phyloP scores from a whole-genome alignment of 2,329 filamentous ascomycete species.

The Aspergillus oerlinghausenensis region DNA sequence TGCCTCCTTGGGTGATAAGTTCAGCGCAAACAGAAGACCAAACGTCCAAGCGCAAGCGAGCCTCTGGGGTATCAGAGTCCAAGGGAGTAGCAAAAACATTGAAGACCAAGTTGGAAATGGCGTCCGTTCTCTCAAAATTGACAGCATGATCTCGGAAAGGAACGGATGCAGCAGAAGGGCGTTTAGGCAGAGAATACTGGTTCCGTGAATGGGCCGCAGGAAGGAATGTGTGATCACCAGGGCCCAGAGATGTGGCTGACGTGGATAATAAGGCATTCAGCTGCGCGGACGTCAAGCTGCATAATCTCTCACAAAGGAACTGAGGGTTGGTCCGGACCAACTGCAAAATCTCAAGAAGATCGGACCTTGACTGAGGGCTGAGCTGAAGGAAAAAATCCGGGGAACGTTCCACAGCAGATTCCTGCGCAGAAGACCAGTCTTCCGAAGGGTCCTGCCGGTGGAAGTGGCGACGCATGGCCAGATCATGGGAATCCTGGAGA shows the following conservation, averaged over 20 bases:
- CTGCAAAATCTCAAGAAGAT: conserved; percentile 73
- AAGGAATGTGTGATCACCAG: conserved; percentile 76
- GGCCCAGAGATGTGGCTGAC: conserved; percentile 73
- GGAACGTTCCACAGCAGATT: conserved; percentile 32
- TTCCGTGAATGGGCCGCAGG: conserved; percentile 54
- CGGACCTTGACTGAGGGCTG: conserved; percentile 67
- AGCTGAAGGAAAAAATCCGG: conserved; percentile 57
- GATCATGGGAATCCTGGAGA: conserved; percentile 40
- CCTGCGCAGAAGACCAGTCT: conserved; percentile 30
- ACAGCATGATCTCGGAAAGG: conserved; percentile 76
- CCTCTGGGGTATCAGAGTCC: conserved; percentile 75
- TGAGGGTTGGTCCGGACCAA: conserved; percentile 81
- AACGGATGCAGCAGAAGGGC: conserved; percentile 44
- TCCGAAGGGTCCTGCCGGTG: conserved; percentile 33
- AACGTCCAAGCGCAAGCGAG: conserved; percentile 71
- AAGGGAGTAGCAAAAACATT: conserved; percentile 85
- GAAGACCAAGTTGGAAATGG: conserved; percentile 77
- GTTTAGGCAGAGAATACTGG: conserved; percentile 46
- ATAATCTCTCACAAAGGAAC: conserved; percentile 79
- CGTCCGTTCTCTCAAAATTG: conserved; percentile 84
- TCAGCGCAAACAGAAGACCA: conserved; percentile 87
- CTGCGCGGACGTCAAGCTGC: conserved; percentile 69
- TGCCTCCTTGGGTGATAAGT: conserved; percentile 72
- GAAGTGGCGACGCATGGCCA: conserved; percentile 28
- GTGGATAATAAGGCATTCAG: conserved; percentile 71